These are phyloP conservation scores for Hanseniaspora gamundiae DNA, from an alignment of 1,139 yeast species.

Conservation along the genomic window DNA sequence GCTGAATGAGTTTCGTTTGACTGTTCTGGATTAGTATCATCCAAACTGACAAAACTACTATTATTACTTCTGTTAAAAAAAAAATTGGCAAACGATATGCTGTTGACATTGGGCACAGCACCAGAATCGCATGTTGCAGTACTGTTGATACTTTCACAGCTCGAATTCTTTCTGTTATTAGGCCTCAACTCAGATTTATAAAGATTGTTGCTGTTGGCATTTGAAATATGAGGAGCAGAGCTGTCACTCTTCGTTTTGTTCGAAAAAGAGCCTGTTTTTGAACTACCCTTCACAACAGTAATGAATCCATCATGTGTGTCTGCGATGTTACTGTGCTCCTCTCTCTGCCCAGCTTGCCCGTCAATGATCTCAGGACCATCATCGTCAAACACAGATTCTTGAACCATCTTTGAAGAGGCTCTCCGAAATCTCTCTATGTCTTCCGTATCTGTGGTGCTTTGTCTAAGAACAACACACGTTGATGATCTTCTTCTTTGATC, in stretches of 20 bases:
- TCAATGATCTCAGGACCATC: not conserved
- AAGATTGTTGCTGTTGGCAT: no score
- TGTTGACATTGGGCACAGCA: not conserved
- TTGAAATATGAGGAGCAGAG: not conserved
- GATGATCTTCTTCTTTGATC: conserved; percentile 7
- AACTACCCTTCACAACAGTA: no score
- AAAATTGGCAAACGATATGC: not conserved
- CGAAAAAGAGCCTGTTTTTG: not conserved
- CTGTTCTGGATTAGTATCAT: not conserved
- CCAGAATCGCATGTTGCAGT: not conserved
- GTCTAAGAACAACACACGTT: not conserved
- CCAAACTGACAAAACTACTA: not conserved
- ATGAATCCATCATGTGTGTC: no score
- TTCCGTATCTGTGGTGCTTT: not conserved
- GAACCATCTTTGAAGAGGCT: not conserved
- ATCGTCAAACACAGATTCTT: not conserved
- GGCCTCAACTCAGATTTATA: no score
- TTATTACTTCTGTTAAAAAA: not conserved
- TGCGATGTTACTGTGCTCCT: no score
- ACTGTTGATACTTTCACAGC: not conserved
- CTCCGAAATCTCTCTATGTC: not conserved
- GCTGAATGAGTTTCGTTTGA: no score
- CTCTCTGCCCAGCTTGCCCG: no score
- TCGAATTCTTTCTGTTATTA: not conserved
- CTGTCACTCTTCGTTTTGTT: not conserved